Evolutionary conservation across 257 asterid species (phyloP), one percentile per base, ranked within the genome.

Genomic region (Oldenlandia corymbosa): DNA sequence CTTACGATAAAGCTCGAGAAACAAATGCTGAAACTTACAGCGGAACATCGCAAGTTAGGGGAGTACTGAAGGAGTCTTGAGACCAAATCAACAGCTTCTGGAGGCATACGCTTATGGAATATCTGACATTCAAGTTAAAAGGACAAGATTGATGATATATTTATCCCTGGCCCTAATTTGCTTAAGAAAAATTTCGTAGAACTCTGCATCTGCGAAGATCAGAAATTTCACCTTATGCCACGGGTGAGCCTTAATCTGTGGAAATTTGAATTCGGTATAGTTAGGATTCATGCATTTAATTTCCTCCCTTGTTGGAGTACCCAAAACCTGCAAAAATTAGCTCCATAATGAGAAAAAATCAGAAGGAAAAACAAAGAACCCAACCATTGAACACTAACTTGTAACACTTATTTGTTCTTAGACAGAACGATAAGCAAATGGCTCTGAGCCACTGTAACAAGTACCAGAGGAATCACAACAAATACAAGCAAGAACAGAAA

Each of bases 251-350:
- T 82, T 82, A 66, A 82, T 79, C 71, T 79, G 88, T 7, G 88
- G 88, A 58, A 80, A 83, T 67, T 80, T 83, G 71, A 70, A 83
- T 64, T 80, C 85, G 1, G 81, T 83, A 71, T 83, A 83, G 63
- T 83, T 83, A 52, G 88, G 88, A 64, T 80, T 83, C 88, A 83
- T 83, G 68, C 88, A 83, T 71, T 83, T 83, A 52, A 83, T 83
- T 73, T 83, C 88, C 65, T 83, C 88, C 71, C 84, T 72, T 5
- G 88, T 83, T 43, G 88, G 88, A 70, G 88, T 80, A 39, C 88
- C 88, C 74, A 83, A 71, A 71, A 83, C 85, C 88, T 82, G 80
- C 31, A 71, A 57, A 58, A 32, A 11, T 58, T 39, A 48, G 48
- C 34, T 31, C 49, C 13, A 12, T 12, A 24, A 63, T 34, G 24